A percentile compares a stretch with the other conserved stretches of the same genome.
Conservation (phyloP, 306 rosid species). For the Rosa chinensis region DNA sequence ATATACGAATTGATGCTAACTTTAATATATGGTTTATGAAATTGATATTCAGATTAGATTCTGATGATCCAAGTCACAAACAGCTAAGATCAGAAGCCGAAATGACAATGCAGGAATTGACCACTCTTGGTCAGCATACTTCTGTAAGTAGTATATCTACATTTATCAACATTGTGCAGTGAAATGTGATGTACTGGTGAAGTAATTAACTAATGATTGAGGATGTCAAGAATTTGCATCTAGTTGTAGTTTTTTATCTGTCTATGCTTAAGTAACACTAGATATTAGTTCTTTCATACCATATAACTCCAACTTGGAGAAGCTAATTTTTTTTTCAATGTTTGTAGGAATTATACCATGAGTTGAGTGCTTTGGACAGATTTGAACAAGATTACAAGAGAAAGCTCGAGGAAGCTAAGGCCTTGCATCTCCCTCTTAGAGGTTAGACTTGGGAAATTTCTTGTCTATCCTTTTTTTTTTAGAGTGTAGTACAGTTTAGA, state of each 20-base stretch:
- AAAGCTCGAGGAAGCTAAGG: slow-evolving; percentile 70
- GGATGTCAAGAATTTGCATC: not conserved
- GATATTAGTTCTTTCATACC: slow-evolving; percentile 9
- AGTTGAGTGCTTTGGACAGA: slow-evolving; percentile 64
- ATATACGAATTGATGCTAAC: slow-evolving; percentile 7
- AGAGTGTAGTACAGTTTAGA: not conserved
- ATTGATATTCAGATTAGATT: slow-evolving; percentile 64
- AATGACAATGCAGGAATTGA: slow-evolving; percentile 68
- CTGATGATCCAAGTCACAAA: slow-evolving; percentile 41
- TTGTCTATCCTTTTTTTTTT: not conserved
- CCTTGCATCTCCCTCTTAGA: slow-evolving; percentile 65
- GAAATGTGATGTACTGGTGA: not conserved
- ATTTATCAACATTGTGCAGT: slow-evolving; percentile 18
- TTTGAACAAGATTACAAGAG: slow-evolving; percentile 86
- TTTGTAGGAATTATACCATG: slow-evolving; percentile 82
- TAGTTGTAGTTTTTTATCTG: not conserved
- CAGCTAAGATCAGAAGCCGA: slow-evolving; percentile 53
- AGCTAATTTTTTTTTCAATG: slow-evolving; percentile 20
- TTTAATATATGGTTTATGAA: slow-evolving; percentile 26
- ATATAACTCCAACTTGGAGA: slow-evolving; percentile 18
- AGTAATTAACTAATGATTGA: not conserved
- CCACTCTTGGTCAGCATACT: slow-evolving; percentile 62
- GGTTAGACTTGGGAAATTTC: slow-evolving; percentile 44
- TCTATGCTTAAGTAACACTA: not conserved
- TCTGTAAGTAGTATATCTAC: slow-evolving; percentile 52